Conservation (phyloP, 139 green algal species). For the Microglena sp. region DNA sequence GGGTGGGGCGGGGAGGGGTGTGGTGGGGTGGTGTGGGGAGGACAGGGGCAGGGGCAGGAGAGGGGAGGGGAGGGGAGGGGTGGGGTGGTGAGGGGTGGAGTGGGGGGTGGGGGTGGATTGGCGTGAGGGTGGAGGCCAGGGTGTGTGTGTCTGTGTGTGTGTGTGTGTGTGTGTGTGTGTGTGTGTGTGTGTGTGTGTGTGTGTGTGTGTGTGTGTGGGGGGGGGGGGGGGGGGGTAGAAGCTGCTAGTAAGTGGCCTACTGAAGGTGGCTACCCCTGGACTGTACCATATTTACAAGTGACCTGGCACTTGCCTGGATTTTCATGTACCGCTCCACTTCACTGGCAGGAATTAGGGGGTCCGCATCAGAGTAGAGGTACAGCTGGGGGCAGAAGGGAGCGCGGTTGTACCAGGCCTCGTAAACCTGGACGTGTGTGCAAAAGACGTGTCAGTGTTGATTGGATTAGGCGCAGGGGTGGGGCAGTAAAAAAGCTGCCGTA, state of each 20-base stretch:
- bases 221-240: not conserved
- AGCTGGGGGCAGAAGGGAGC: slow-evolving; percentile 48
- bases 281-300: not conserved
- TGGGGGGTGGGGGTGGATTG: too few species aligned
- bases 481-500: too few species aligned
- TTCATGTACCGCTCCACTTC: slow-evolving; percentile 47
- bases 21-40: not conserved
- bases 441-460: not conserved
- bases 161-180: slow-evolving; percentile 1
- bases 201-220: slow-evolving; percentile 6
- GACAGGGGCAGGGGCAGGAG: not conserved
- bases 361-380: slow-evolving; percentile 51
- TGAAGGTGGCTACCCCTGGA: not conserved
- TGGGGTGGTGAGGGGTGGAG: not conserved
- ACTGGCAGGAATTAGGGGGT: slow-evolving; percentile 38
- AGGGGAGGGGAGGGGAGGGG: too few species aligned
- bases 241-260: not conserved
- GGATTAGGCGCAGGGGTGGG: too few species aligned
- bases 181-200: slow-evolving; percentile 8
- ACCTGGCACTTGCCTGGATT: slow-evolving; percentile 25
- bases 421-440: slow-evolving; percentile 6
- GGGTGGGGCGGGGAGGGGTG: not conserved
- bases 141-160: slow-evolving; percentile 1
- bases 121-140: not conserved
- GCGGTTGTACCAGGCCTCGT: slow-evolving; percentile 23